Evolutionary conservation across 2,329 filamentous ascomycete genomes (phyloP).

Genomic region (Teratosphaeria destructans): DNA sequence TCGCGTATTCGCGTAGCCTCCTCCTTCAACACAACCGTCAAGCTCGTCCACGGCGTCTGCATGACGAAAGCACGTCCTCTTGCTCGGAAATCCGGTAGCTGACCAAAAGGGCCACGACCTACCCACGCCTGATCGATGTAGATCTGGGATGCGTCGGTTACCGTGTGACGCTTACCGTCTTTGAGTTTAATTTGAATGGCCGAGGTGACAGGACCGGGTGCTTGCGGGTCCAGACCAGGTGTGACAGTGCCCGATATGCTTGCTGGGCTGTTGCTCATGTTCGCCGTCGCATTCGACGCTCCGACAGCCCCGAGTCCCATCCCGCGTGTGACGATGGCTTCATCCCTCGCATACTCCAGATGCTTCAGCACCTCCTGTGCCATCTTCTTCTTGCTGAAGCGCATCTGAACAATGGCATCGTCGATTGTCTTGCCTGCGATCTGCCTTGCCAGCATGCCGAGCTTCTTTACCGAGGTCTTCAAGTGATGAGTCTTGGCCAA

Average conservation of each 20-base stretch:
- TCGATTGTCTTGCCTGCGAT: constrained; percentile 89
- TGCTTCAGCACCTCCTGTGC: constrained; percentile 70
- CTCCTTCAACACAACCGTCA: constrained; percentile 75
- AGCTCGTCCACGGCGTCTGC: constrained; percentile 63
- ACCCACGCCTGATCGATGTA: constrained; percentile 95
- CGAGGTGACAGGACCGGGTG: constrained; percentile 9
- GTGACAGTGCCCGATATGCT: neutral
- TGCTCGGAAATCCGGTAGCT: constrained; percentile 60
- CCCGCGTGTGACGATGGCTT: constrained; percentile 66
- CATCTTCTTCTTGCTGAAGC: constrained; percentile 88
- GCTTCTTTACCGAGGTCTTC: constrained; percentile 84
- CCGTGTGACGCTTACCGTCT: constrained; percentile 60
- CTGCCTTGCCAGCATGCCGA: constrained; percentile 74
- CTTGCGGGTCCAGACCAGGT: neutral
- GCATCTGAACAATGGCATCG: constrained; percentile 89
- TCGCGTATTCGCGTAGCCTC: constrained; percentile 80
- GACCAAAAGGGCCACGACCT: constrained; percentile 57
- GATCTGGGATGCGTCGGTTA: constrained; percentile 67
- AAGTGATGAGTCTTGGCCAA: constrained; percentile 58
- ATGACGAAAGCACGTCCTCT: constrained; percentile 60
- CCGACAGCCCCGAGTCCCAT: constrained; percentile 59
- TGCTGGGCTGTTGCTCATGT: constrained; percentile 5
- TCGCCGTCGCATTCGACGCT: constrained; percentile 8
- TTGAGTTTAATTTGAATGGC: constrained; percentile 58
- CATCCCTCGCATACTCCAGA: constrained; percentile 69